Base-by-base conservation (phyloP, 352 stramenopile genomes). In the Phytopythium cucurbitacearum region DNA sequence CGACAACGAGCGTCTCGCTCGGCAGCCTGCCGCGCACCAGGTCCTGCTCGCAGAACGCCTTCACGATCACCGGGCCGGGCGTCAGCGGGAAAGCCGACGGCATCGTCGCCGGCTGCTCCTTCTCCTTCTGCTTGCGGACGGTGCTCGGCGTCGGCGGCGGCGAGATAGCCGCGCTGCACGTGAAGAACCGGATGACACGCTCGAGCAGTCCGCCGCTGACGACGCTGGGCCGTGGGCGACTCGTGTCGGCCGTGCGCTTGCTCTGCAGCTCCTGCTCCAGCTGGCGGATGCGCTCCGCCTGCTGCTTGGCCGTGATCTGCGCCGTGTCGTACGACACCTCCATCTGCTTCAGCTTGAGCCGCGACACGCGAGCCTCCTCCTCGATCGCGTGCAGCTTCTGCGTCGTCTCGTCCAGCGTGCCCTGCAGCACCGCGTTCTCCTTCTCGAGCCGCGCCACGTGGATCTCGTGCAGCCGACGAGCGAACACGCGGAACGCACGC, bases 111-210 rank as follows among this genome's bases (percentile, higher is more conserved):
- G 41, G 35, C 13, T 47, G 42, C 32, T 46, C 34, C 34, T 56
- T 36, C 49, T 47, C 39, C 40, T 48, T 21, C 9, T 37, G 40
- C 35, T 47, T 40, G 21, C 21, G 21, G 21, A 28, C 21, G 13
- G 51, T 47, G 43, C 64, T 62, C 40, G 79, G 69, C n/a, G 72
- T 81, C 33, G 62, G 65, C 0, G 77, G 67, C 3, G 69, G 67
- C 0, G 73, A 71, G 21, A 76, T 70, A 32, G 72, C 71, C 9
- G 72, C 67, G 64, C 72, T 92, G 71, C 84, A 94, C 7, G 84
- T 94, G 56, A 94, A 90, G 50, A 94, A 94, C n/a, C 81, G 79
- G 43, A 94, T 84, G 32, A 86, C 68, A 16, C 82, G 81, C 67
- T 91, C 81, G 11, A 92, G 57, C 0, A 92, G 51, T 4, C 65